Evolutionary conservation across 73 alveolate genomes (phyloP).

Genomic region (Tetrahymena elliotti): DNA sequence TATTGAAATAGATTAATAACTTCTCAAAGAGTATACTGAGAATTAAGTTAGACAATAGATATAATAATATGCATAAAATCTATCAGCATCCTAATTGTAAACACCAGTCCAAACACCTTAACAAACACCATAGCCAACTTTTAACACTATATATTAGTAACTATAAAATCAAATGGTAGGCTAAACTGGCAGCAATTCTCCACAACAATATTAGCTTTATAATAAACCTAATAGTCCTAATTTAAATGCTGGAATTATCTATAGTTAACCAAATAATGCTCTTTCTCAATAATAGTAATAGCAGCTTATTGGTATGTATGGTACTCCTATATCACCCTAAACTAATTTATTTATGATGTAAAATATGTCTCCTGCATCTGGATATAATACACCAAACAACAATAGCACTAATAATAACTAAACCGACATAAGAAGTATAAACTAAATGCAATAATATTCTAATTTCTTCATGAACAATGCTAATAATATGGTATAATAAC

Average conservation of each 20-base stretch:
- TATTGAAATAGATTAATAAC: not conserved
- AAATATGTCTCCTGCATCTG: not conserved
- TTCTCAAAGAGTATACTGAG: not conserved
- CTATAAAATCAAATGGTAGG: not conserved
- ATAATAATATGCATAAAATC: not conserved
- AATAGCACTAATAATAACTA: not conserved
- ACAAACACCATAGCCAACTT: not conserved
- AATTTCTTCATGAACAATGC: not conserved
- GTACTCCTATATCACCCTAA: not conserved
- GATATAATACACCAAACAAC: not conserved
- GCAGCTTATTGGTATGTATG: not conserved
- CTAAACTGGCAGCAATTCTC: not conserved
- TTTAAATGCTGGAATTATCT: not conserved
- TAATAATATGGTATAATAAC: not conserved
- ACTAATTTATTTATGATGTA: not conserved
- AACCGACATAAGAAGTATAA: not conserved
- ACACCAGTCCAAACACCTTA: not conserved
- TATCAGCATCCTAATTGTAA: not conserved
- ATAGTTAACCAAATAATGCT: not conserved
- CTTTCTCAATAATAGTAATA: not conserved
- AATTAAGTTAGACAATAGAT: not conserved
- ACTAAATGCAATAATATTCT: not conserved
- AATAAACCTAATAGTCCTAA: not conserved
- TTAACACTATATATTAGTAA: not conserved
- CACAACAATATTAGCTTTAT: not conserved